phyloP scores from a whole-genome alignment of 257 asterid genomes.

The Scutellaria baicalensis region DNA sequence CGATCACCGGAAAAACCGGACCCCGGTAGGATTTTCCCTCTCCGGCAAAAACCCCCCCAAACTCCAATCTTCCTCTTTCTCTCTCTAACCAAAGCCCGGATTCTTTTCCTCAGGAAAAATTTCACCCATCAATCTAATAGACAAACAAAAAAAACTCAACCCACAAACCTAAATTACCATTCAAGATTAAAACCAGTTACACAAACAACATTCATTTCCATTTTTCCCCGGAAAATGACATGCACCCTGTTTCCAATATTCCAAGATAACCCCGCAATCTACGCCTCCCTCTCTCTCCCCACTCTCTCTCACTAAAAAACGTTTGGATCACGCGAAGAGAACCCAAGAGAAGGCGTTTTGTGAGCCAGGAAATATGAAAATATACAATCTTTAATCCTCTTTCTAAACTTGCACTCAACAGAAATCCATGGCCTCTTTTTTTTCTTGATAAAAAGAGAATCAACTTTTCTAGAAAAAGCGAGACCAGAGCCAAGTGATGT shows the following conservation, averaged over 20 bases:
- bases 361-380: background rate
- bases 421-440: conserved; percentile 3
- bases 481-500: conserved; percentile 2
- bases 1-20: conserved; percentile 31
- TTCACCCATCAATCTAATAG: conserved; percentile 10
- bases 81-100: conserved; percentile 15
- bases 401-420: conserved; percentile 7
- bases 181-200: background rate
- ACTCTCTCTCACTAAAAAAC: background rate
- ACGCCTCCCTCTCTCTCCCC: background rate
- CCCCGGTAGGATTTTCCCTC: conserved; percentile 28
- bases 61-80: conserved; percentile 11
- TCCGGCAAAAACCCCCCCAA: conserved; percentile 27
- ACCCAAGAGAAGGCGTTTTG: background rate
- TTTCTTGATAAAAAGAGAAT: conserved; percentile 22
- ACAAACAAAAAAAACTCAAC: conserved; percentile 7
- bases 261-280: conserved; percentile 14
- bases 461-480: conserved; percentile 20
- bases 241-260: conserved; percentile 15
- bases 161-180: conserved; percentile 13
- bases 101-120: conserved; percentile 9
- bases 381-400: too few species aligned
- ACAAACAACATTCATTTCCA: conserved; percentile 7
- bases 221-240: conserved; percentile 23
- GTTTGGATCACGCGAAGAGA: conserved; percentile 27